Evolutionary conservation across 2,329 filamentous ascomycete genomes (phyloP).

Genomic region (Aspergillus sergii): DNA sequence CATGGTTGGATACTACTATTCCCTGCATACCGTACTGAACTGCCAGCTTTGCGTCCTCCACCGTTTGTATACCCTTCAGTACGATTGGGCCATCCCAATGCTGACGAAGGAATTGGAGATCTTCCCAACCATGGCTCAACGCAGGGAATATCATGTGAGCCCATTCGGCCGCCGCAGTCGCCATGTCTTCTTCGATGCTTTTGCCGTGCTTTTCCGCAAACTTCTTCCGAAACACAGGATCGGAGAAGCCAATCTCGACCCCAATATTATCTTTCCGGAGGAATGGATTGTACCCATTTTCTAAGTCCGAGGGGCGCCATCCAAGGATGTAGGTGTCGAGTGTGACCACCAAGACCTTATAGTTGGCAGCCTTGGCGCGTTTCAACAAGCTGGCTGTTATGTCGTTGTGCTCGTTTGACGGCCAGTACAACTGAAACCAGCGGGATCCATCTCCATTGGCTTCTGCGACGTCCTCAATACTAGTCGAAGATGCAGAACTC

Average conservation of each 20-base stretch:
- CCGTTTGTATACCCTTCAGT: constrained; percentile 58
- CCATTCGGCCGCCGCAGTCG: constrained; percentile 54
- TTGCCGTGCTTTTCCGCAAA: constrained; percentile 51
- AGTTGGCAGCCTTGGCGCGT: constrained; percentile 63
- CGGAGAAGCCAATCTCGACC: constrained; percentile 63
- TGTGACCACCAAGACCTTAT: constrained; percentile 68
- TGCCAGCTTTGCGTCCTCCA: constrained; percentile 49
- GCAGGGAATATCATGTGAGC: constrained; percentile 56
- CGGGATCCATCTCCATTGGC: constrained; percentile 58
- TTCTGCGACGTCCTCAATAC: constrained; percentile 66
- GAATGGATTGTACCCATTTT: constrained; percentile 54
- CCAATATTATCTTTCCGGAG: constrained; percentile 46
- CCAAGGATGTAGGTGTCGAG: constrained; percentile 70
- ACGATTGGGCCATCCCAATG: constrained; percentile 66
- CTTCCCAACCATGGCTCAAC: constrained; percentile 59
- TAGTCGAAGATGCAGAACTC: constrained; percentile 63
- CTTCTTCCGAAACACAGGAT: constrained; percentile 64
- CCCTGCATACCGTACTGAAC: constrained; percentile 49
- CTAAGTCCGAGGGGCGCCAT: constrained; percentile 69
- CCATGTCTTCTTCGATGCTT: constrained; percentile 48
- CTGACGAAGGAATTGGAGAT: constrained; percentile 58
- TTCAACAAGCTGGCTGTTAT: constrained; percentile 64
- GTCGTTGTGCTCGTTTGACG: constrained; percentile 57
- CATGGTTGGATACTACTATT: constrained; percentile 54
- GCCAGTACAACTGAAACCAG: constrained; percentile 79